Conservation (phyloP, 257 asterid species). For the Ilex asprella region DNA sequence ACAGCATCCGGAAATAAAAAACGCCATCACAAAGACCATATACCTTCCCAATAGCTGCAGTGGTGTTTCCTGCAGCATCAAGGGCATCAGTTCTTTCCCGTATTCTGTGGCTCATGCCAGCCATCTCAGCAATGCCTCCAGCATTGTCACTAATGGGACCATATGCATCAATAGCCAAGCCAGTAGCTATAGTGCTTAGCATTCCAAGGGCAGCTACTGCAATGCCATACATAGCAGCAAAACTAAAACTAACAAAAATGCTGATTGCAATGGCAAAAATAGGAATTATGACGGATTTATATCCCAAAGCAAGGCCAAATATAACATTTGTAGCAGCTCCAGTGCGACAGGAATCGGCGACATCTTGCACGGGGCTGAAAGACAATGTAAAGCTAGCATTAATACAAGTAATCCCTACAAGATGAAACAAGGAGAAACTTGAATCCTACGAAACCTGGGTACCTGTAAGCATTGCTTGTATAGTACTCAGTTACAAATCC, state of each 20-base stretch:
- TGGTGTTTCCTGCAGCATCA: constrained; percentile 91
- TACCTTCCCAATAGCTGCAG: constrained; percentile 93
- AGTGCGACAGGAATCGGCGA: constrained; percentile 89
- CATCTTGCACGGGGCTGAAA: constrained; percentile 86
- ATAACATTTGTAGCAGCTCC: constrained; percentile 88
- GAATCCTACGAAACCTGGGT: constrained; percentile 3
- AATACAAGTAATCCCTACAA: constrained; percentile 1
- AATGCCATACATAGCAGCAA: constrained; percentile 88
- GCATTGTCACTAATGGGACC: constrained; percentile 94
- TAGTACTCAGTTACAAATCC: constrained; percentile 74
- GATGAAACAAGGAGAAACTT: neutral
- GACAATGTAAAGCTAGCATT: constrained; percentile 10
- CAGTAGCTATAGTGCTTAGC: constrained; percentile 90
- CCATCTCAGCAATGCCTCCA: constrained; percentile 96
- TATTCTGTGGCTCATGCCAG: constrained; percentile 84
- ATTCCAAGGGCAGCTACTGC: constrained; percentile 93
- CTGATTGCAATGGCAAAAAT: constrained; percentile 80
- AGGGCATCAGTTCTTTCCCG: constrained; percentile 90
- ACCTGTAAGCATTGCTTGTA: constrained; percentile 82
- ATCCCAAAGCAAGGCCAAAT: constrained; percentile 85
- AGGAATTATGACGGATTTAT: constrained; percentile 83
- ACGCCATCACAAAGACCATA: neutral
- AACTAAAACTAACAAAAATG: constrained; percentile 71
- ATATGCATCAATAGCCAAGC: constrained; percentile 85
- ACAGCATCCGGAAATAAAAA: too few species aligned